phyloP scores from a whole-genome alignment of 2,329 filamentous ascomycete species.

The Colletotrichum orbiculare region DNA sequence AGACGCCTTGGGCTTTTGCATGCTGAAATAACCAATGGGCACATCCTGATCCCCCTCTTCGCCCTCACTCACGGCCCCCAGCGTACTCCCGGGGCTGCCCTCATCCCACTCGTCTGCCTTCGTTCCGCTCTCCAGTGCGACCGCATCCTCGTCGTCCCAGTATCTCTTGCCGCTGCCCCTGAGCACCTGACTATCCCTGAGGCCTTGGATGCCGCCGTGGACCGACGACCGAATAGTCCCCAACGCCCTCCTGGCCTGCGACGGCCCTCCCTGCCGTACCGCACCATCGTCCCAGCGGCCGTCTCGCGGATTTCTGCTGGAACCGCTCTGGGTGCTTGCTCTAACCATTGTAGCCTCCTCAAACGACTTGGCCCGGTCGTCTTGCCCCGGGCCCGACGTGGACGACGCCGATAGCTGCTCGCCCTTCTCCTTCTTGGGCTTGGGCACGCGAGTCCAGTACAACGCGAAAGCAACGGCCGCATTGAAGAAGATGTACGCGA shows the following conservation, averaged over 20 bases:
- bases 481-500: slow-evolving; percentile 67
- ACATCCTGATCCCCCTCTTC: slow-evolving; percentile 9
- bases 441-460: slow-evolving; percentile 64
- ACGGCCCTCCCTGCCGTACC: neutral
- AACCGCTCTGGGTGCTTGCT: too few species aligned
- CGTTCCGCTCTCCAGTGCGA: neutral
- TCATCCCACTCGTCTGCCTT: neutral
- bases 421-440: slow-evolving; percentile 44
- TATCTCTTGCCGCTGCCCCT: slow-evolving; percentile 4
- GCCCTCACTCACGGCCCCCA: neutral
- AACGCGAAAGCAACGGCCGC: slow-evolving; percentile 61
- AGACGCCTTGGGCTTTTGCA: slow-evolving; percentile 1
- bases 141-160: slow-evolving; percentile 20
- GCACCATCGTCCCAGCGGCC: neutral
- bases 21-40: slow-evolving; percentile 6
- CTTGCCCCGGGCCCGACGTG: neutral
- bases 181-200: neutral
- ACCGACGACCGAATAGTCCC: slow-evolving; percentile 17
- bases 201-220: neutral
- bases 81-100: neutral
- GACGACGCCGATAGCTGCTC: neutral
- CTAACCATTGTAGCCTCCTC: too few species aligned
- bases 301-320: neutral
- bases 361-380: neutral
- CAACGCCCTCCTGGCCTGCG: neutral